Evolutionary conservation across 345 rosid genomes (phyloP).

Genomic region (Draba incana): DNA sequence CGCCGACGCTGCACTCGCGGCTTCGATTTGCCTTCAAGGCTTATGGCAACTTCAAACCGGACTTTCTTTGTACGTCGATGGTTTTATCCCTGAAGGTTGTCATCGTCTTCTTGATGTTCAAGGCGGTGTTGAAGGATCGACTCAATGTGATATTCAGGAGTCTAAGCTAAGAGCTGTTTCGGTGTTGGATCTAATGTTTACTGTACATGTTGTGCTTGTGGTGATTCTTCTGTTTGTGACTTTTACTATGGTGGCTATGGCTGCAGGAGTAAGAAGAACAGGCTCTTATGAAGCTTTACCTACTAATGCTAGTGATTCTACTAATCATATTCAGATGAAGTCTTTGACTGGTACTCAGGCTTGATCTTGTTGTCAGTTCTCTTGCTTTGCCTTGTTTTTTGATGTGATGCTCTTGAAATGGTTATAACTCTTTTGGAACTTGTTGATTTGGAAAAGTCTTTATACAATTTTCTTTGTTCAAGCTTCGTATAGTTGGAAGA

Average conservation of each 20-base stretch:
- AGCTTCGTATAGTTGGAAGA: constrained; percentile 3
- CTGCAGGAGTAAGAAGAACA: constrained; percentile 53
- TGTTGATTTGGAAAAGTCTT: constrained; percentile 19
- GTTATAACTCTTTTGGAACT: constrained; percentile 4
- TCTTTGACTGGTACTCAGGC: constrained; percentile 82
- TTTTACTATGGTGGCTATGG: constrained; percentile 60
- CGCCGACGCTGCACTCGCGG: constrained; percentile 75
- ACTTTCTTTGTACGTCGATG: constrained; percentile 80
- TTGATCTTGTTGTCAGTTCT: constrained; percentile 39
- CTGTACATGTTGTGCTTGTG: constrained; percentile 69
- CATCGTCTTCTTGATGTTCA: constrained; percentile 75
- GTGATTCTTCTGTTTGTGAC: constrained; percentile 56
- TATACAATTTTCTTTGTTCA: constrained; percentile 1
- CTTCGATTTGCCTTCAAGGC: constrained; percentile 75
- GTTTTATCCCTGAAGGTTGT: constrained; percentile 88
- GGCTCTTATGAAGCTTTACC: constrained; percentile 89
- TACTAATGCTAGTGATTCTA: constrained; percentile 40
- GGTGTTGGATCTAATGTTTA: constrained; percentile 74
- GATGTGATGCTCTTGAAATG: not conserved
- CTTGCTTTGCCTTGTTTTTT: not conserved
- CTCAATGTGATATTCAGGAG: constrained; percentile 79
- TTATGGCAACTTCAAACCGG: constrained; percentile 92
- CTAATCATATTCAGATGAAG: constrained; percentile 81
- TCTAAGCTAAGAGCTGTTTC: constrained; percentile 82
- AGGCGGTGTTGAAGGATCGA: constrained; percentile 81